Base-by-base conservation (phyloP, 805 yeast species). In the Candida xyloterini region DNA sequence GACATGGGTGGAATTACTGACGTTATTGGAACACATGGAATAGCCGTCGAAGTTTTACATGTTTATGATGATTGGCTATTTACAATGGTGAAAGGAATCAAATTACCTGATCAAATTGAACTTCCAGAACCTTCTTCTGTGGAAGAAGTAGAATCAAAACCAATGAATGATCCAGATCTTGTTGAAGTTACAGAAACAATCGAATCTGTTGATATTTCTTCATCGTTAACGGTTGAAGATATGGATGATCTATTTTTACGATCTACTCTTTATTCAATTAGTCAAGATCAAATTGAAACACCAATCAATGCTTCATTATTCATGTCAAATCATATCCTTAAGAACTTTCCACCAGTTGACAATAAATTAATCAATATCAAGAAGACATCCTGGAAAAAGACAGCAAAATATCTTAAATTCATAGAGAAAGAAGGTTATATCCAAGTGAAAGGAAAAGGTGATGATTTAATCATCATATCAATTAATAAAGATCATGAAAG, bases 331-430 rank as follows among this genome's bases (percentile, higher is more conserved):
- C 79, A 80, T 51, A 66, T 90, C 10, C 69, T 80, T 44, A 76
- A 75, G 35, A 86, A 88, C 60, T 61, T 91, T n/a, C 95, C 96
- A 0, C 70, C 75, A 1, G 73, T 84, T 39, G 82, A 79, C 51
- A 55, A 66, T 4, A 59, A 64, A 20, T 62, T 63, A 35, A 74
- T 81, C 27, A 80, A 75, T 49, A 73, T 84, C 43, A 90, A 89
- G 60, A 83, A 79, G 55, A 80, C 96, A 0, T 76, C 89, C 3
- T 91, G 95, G 95, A 89, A 85, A 60, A 91, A 91, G 56, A 78
- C 91, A 4, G 74, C 89, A 10, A 90, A 89, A 59, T 88, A 82
- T 54, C 64, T 91, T 39, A 91, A 88, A 56, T 80, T 84, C 6
- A 87, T 90, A 81, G 96, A 86, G 49, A 91, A 88, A 57, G 70